A percentile compares a stretch with the other conserved stretches of the same genome.
These are phyloP conservation scores for Monilinia vaccinii-corymbosi DNA, from an alignment of 2,329 filamentous ascomycete species.

Conservation along the genomic window DNA sequence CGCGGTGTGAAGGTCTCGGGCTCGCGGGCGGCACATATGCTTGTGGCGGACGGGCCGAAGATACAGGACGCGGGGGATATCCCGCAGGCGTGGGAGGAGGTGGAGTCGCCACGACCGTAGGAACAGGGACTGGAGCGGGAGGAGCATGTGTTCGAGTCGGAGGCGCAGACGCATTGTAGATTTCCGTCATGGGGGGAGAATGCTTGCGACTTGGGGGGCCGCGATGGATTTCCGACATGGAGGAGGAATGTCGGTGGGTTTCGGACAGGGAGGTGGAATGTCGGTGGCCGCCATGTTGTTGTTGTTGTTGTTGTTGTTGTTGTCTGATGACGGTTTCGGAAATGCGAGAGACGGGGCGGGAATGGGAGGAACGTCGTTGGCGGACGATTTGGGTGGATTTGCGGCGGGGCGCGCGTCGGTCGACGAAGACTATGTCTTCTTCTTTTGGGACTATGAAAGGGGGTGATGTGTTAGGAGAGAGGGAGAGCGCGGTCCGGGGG, in stretches of 20 bases:
- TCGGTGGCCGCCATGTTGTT: too few relatives aligned
- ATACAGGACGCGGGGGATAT: not conserved
- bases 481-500: not conserved
- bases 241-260: not conserved
- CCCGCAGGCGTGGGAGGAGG: not conserved
- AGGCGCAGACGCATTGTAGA: not conserved
- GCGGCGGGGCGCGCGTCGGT: not conserved
- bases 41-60: not conserved
- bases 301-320: too few relatives aligned
- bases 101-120: not conserved
- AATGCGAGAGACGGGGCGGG: conserved; percentile 5
- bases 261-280: not conserved
- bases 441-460: conserved; percentile 1
- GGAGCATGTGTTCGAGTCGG: not conserved
- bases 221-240: not conserved
- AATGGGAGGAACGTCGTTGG: not conserved
- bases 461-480: not conserved
- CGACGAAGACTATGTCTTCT: conserved; percentile 8
- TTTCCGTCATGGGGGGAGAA: not conserved
- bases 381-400: not conserved
- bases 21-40: not conserved
- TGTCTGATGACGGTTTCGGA: conserved; percentile 7
- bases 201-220: not conserved
- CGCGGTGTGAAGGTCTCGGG: not conserved
- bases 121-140: not conserved